Base-by-base conservation (phyloP, 2,329 filamentous ascomycete genomes). In the Alternaria tenuissima region DNA sequence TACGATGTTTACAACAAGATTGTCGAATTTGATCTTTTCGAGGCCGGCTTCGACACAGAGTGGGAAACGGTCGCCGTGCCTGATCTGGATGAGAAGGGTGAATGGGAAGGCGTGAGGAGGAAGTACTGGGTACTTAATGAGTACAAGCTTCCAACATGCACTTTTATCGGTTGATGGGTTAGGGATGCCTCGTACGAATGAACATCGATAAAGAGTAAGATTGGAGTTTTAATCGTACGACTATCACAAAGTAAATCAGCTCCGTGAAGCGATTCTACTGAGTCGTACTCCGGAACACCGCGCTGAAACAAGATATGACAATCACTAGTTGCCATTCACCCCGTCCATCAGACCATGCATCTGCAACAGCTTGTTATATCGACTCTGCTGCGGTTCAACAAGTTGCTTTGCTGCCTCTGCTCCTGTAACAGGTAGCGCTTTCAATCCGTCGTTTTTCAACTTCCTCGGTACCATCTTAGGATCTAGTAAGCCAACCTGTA, bases 1-100 rank as follows among this genome's bases (percentile, higher is more conserved):
- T 98, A 98, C 79, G 95, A 98, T 80, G 94, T 99, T 24, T 98
- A 98, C 80, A 91, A 90, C 54, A 93, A 91, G 75, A 80, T 98
- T 3, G 90, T 92, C 2, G 94, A 98, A 79, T 89, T 97, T 84
- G 93, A 98, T 79, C 83, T 96, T 22, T 88, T 90, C 63, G 94
- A 98, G 68, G 93, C 93, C 9, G 94, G 94, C 0, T 87, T 97
- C 68, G 94, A 98, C 72, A 88, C 94, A 1, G 91, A 94, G 53
- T 98, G 93, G 93, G 86, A 89, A 54, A 90, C 90, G 57, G 86
- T 95, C 34, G 82, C 86, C 6, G 91, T 98, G 14, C 88, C 93
- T 16, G 88, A 87, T 57, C 80, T 97, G 53, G 87, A 89, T 12
- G 82, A 88, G 67, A 85, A 87, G 38, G 89, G 89, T 6, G 91